Evolutionary conservation across 768 basidiomycete genomes (phyloP).

Genomic region (Boletales sp.): DNA sequence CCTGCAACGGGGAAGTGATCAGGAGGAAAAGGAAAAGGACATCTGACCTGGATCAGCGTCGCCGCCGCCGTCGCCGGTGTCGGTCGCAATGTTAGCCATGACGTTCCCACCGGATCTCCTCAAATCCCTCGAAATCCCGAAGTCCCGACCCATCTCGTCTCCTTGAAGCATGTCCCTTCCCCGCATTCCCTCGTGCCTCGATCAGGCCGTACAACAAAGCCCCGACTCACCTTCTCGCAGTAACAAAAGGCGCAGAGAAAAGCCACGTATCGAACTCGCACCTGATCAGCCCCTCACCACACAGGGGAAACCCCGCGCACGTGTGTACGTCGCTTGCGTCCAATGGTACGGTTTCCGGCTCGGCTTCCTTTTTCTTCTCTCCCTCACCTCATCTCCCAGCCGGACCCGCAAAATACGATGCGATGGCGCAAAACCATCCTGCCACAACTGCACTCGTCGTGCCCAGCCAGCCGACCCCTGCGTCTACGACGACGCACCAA

Average conservation of each 20-base stretch:
- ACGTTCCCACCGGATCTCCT: not conserved
- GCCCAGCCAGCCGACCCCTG: constrained; percentile 44
- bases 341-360: constrained; percentile 55
- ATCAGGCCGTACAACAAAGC: not conserved
- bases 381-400: constrained; percentile 33
- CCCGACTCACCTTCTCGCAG: not conserved
- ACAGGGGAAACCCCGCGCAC: constrained; percentile 70
- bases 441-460: constrained; percentile 68
- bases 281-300: constrained; percentile 78
- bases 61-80: too few species aligned
- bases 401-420: constrained; percentile 79
- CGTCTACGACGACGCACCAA: constrained; percentile 66
- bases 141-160: too few species aligned
- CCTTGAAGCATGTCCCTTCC: too few species aligned
- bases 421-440: constrained; percentile 74
- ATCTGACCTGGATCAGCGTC: not conserved
- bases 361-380: not conserved
- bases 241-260: constrained; percentile 48
- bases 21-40: too few species aligned
- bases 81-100: not conserved
- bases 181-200: not conserved
- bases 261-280: constrained; percentile 63
- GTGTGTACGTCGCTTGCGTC: constrained; percentile 76
- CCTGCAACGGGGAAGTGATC: not conserved
- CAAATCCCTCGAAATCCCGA: not conserved